Base-by-base conservation (phyloP, 2,329 filamentous ascomycete species). In the Microdochium trichocladiopsis region DNA sequence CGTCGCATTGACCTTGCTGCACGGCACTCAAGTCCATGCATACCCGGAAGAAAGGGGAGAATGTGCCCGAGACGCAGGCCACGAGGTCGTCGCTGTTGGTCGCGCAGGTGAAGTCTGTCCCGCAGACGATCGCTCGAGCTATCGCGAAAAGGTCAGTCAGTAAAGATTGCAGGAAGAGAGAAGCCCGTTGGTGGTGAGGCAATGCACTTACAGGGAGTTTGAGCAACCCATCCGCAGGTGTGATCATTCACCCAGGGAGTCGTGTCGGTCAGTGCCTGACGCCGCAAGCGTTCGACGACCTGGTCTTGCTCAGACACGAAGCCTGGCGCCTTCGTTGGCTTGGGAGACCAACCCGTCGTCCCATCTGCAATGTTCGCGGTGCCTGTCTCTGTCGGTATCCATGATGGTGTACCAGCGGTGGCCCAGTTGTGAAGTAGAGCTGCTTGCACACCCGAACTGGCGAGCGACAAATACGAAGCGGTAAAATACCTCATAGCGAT, bases 71-170 rank as follows among this genome's bases (percentile, higher is more conserved):
- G 2, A 55, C 62, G 53, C 71, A 73, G 8, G 60, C 69, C 24
- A 73, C 67, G 36, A 68, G 61, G n/a, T 69, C 55, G 16, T 65
- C 50, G 1, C 47, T 51, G 56, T 72, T 68, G 2, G 69, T 72
- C 5, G 60, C 56, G 37, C 64, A 66, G 16, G 56, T 57, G 9
- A 55, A 60, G 23, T 50, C 52, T 1, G 51, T 45, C 2, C 48
- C 58, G 25, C 64, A 67, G n/a, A 50, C 50, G 37, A 58, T 56
- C 1, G 65, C 50, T 9, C 55, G 56, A 5, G 63, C 65, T 67
- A 14, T 12, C 10, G 28, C 1, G 16, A 21, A 24, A n/a, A 31
- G 22, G 16, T 21, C 14, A 18, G 51, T 58, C 2, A 56, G 53
- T 18, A n/a, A n/a, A n/a, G n/a, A n/a, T n/a, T n/a, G n/a, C n/a